Evolutionary conservation across 768 basidiomycete genomes (phyloP).

Genomic region (Mycena venus): DNA sequence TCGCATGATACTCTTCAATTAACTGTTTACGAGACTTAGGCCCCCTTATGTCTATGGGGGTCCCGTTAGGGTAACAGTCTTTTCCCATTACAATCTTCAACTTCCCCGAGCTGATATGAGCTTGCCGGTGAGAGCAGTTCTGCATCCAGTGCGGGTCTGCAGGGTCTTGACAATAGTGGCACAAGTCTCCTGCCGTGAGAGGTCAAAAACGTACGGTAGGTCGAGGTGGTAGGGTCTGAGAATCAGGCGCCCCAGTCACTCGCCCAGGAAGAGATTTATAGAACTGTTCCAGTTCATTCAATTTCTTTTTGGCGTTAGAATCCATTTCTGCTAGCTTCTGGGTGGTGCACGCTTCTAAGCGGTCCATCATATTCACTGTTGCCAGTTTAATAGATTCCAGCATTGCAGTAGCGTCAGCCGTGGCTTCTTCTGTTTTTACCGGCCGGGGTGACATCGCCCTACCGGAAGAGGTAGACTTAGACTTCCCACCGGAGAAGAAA

Average conservation of each 20-base stretch:
- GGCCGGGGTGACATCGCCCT: too few relatives aligned
- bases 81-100: not conserved
- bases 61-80: not conserved
- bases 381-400: not conserved
- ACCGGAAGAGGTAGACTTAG: not conserved
- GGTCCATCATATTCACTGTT: not conserved
- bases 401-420: not conserved
- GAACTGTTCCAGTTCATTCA: not conserved
- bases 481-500: not conserved
- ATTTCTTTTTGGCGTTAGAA: not conserved
- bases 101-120: not conserved
- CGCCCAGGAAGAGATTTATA: not conserved
- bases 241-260: not conserved
- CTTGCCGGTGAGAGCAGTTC: not conserved
- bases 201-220: not conserved
- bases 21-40: not conserved
- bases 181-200: not conserved
- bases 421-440: not conserved
- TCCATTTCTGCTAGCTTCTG: not conserved
- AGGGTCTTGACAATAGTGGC: not conserved
- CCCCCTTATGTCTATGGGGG: not conserved
- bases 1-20: not conserved
- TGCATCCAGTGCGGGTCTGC: not conserved
- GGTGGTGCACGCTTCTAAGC: not conserved
- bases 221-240: not conserved